These are phyloP conservation scores for Auricularia heimuer DNA, from an alignment of 768 basidiomycete species.

Conservation along the genomic window DNA sequence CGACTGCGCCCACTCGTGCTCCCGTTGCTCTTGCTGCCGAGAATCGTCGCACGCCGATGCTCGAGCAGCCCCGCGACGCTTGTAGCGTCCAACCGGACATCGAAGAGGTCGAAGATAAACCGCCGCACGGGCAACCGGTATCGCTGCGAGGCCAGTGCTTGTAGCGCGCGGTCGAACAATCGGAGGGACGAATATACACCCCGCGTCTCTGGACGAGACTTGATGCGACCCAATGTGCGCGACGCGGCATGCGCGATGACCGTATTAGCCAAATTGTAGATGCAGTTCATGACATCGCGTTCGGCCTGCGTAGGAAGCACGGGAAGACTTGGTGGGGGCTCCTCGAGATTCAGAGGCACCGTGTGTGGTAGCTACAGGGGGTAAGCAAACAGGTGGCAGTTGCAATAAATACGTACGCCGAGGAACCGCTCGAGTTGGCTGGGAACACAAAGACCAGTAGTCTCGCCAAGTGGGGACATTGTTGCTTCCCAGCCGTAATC, in stretches of 20 bases:
- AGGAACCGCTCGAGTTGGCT: conserved; percentile 73
- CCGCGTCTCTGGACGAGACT: conserved; percentile 65
- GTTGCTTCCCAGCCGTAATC: conserved; percentile 94
- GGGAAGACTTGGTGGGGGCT: conserved; percentile 39
- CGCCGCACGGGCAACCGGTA: conserved; percentile 88
- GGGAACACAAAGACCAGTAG: conserved; percentile 88
- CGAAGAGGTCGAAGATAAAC: conserved; percentile 90
- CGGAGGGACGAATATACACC: conserved; percentile 66
- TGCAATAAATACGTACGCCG: background rate
- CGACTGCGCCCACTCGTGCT: background rate
- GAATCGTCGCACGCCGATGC: conserved; percentile 37
- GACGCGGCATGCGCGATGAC: conserved; percentile 95
- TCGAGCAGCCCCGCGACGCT: conserved; percentile 44
- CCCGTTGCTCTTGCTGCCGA: conserved; percentile 8
- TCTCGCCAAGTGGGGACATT: conserved; percentile 69
- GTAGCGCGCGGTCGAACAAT: conserved; percentile 76
- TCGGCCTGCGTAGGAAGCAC: conserved; percentile 63
- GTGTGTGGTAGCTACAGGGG: conserved; percentile 51
- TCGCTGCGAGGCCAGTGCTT: conserved; percentile 79
- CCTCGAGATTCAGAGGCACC: conserved; percentile 28
- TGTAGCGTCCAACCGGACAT: conserved; percentile 60
- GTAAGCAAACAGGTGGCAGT: too few relatives aligned
- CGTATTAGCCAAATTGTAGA: conserved; percentile 90
- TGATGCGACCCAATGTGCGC: conserved; percentile 74
- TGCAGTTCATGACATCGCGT: conserved; percentile 75